Base-by-base conservation (phyloP, 768 basidiomycete genomes). In the Leccinum disarticulatum region DNA sequence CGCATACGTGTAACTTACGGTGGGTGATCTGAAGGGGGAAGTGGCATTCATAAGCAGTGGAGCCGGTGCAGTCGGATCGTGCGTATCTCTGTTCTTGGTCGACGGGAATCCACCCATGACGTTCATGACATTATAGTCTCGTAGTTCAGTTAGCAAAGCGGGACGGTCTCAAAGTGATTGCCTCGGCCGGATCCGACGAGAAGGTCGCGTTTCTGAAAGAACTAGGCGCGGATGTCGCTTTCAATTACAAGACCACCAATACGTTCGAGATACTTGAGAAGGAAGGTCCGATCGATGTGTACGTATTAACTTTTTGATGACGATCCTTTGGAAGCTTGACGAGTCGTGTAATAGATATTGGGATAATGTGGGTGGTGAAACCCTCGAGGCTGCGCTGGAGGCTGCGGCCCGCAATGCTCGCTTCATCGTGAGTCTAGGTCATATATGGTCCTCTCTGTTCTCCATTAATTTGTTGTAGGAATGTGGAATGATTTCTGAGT, bases 171-270 rank as follows among this genome's bases (percentile, higher is more conserved):
- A 87, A 85, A 66, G 89, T 91, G 50, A 88, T 92, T 49, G 86
- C 81, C 0, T 87, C 85, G 1, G 85, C 87, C 0, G 87, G 90
- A 3, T 81, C 83, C 0, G 87, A 90, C 30, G 84, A 87, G 54
- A 91, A 91, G 72, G 86, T 91, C 8, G 70, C 76, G 5, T 87
- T 81, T 66, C 75, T 87, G 71, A 79, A 79, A 55, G 77, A 78
- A 13, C 60, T 88, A 41, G 88, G 87, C 1, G 82, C 82, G 0
- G 88, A 91, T 61, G 79, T 86, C 14, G 84, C 79, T 2, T 90
- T 89, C 77, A 89, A 91, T 72, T 90, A 88, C 74, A 87, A 91
- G 76, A 88, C 80, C 0, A 76, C 76, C 2, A 74, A 77, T 48
- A 83, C 82, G 0, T 66, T 65, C 2, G 80, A 85, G 19, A 77